Evolutionary conservation across 2,329 filamentous ascomycete species (phyloP), one percentile per base, ranked within the genome.

Genomic region (Dactylellina leptospora): DNA sequence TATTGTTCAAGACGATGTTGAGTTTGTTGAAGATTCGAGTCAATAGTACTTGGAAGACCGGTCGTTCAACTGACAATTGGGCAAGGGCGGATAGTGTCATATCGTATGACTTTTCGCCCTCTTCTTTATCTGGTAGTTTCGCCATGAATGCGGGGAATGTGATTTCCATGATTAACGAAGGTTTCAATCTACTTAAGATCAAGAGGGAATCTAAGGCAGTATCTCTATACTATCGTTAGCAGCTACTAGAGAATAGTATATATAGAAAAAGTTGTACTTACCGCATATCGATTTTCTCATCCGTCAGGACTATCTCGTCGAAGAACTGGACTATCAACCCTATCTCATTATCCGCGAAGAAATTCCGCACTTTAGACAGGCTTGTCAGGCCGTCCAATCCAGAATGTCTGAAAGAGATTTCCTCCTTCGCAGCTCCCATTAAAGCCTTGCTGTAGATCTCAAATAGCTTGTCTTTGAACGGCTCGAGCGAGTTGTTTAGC

Each of bases 121-220:
- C 79, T 63, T 84, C 84, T 1, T 80, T 80, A 70, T 87, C 87
- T 1, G 87, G 88, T 2, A 90, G 79, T 38, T 85, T 84, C 2
- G 87, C 86, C 78, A 89, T 83, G 76, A 90, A 88, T 3, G 85
- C 85, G 23, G 87, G 87, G 75, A 90, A 86, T 0, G 87, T 86
- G 63, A 87, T 86, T 48, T 88, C 84, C 75, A 88, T 84, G 25
- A 90, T 85, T 9, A 87, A 79, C 48, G 84, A 82, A 16, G 87
- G 85, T 75, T 87, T 87, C 69, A 86, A 82, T 70, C 84, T 84
- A 4, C 87, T 87, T 42, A 89, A 83, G 30, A 87, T 84, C 2
- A 85, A 82, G 45, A 90, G 81, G 22, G 84, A 83, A 30, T 81
- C 79, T 69, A 89, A 85, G 4, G 87, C 85, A 72, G 85, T 83